Conservation (phyloP, 1,284 basidiomycete species). For the Amylostereum areolatum region DNA sequence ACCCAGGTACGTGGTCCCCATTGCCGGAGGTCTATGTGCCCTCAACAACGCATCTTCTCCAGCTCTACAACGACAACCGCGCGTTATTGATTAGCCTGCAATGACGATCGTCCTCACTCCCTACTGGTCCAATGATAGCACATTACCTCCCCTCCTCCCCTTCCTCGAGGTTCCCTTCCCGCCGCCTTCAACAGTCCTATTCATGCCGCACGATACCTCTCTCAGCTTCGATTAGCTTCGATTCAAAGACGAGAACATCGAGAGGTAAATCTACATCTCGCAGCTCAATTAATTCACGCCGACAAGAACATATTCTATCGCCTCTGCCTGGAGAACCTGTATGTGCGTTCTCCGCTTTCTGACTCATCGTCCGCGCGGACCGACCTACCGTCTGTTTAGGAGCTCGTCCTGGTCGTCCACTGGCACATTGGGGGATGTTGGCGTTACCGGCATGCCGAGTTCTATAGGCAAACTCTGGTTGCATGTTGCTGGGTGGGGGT, state of each 20-base stretch:
- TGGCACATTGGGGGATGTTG: conserved; percentile 90
- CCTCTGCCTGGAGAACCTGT: conserved; percentile 61
- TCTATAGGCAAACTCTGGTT: conserved; percentile 90
- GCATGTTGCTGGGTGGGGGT: conserved; percentile 87
- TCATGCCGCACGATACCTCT: conserved; percentile 57
- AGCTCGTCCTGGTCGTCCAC: conserved; percentile 36
- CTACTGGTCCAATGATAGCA: conserved; percentile 60
- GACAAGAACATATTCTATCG: conserved; percentile 74
- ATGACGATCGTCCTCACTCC: conserved; percentile 68
- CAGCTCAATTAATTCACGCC: conserved; percentile 66
- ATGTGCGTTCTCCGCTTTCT: conserved; percentile 26
- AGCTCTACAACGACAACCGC: background rate
- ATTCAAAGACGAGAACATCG: conserved; percentile 66
- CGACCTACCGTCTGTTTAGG: conserved; percentile 23
- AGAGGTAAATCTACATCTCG: conserved; percentile 80
- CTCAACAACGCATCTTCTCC: background rate
- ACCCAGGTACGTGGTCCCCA: no score
- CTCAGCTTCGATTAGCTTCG: conserved; percentile 71
- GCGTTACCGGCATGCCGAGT: conserved; percentile 88
- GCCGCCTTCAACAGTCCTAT: conserved; percentile 48
- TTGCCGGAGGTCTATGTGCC: no score
- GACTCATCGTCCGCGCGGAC: no score
- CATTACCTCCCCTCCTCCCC: conserved; percentile 38
- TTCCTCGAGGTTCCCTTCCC: conserved; percentile 57
- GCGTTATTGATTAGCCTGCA: no score